A percentile compares a stretch with the other conserved stretches of the same genome.
Evolutionary conservation across 331 rosid species (phyloP).

Genomic region (Pyrus hybrid): DNA sequence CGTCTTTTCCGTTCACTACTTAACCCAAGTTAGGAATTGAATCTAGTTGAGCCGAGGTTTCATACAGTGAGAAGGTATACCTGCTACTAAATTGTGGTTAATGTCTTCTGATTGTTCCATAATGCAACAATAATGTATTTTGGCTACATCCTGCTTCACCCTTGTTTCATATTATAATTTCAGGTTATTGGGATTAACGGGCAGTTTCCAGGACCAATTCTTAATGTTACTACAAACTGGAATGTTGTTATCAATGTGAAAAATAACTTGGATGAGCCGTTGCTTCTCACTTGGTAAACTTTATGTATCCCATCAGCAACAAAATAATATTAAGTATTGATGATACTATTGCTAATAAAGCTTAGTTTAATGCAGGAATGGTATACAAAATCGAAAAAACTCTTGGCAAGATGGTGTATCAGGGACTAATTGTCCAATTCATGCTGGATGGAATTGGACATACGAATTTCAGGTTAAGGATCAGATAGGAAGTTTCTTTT

Average conservation of each 20-base stretch:
- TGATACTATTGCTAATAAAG: slow-evolving; percentile 29
- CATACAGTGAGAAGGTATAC: not conserved
- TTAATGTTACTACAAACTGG: slow-evolving; percentile 87
- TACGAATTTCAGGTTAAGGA: slow-evolving; percentile 90
- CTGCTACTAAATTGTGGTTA: not conserved
- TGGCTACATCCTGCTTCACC: not conserved
- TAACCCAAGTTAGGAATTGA: not conserved
- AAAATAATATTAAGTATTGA: too few species aligned
- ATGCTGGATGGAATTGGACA: slow-evolving; percentile 95
- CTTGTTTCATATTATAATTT: slow-evolving; percentile 5
- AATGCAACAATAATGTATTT: not conserved
- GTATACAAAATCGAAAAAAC: slow-evolving; percentile 70
- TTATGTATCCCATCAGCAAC: slow-evolving; percentile 7
- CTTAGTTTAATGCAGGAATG: slow-evolving; percentile 61
- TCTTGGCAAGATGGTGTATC: slow-evolving; percentile 95
- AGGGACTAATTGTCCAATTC: slow-evolving; percentile 96
- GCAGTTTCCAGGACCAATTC: slow-evolving; percentile 71
- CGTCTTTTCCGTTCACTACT: too few species aligned
- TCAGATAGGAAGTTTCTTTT: slow-evolving; percentile 94
- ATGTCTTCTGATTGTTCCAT: not conserved
- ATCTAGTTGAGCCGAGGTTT: not conserved
- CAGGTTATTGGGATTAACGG: slow-evolving; percentile 81
- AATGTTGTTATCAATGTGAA: slow-evolving; percentile 78
- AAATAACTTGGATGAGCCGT: slow-evolving; percentile 82
- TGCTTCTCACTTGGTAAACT: slow-evolving; percentile 78